Conservation (phyloP, 306 rosid genomes). For the Quercus dentata region DNA sequence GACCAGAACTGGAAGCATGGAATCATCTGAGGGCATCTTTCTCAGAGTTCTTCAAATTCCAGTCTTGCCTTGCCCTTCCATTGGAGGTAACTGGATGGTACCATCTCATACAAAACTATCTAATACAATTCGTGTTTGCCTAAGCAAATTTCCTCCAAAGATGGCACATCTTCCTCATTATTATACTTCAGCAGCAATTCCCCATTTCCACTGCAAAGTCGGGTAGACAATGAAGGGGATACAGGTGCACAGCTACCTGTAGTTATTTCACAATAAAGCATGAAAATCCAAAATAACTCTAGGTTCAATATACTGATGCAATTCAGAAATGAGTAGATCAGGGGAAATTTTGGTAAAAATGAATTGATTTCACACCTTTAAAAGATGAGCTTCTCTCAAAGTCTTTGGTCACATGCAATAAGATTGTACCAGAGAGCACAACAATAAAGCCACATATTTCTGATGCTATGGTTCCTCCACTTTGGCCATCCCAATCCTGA, state of each 20-base stretch:
- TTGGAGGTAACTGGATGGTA: constrained; percentile 7
- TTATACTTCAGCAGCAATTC: constrained; percentile 45
- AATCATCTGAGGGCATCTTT: constrained; percentile 14
- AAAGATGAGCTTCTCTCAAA: constrained; percentile 67
- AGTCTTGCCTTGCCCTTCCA: constrained; percentile 3
- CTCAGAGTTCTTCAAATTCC: constrained; percentile 12
- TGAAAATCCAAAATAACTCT: constrained; percentile 10
- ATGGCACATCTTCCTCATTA: constrained; percentile 44
- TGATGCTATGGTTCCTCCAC: constrained; percentile 53
- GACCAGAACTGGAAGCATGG: constrained; percentile 3
- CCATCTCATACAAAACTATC: constrained; percentile 22
- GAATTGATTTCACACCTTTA: constrained; percentile 48
- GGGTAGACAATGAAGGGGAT: constrained; percentile 58
- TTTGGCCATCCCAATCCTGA: constrained; percentile 88
- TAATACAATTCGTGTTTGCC: constrained; percentile 56
- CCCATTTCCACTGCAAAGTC: constrained; percentile 59
- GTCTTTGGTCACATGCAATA: constrained; percentile 72
- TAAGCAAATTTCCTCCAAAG: constrained; percentile 41
- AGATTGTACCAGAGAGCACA: constrained; percentile 71
- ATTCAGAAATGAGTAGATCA: not conserved
- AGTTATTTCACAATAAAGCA: constrained; percentile 15
- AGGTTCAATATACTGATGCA: constrained; percentile 7
- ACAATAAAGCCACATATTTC: constrained; percentile 86
- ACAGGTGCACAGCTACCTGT: constrained; percentile 47
- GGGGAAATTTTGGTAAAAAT: not conserved